Percentiles rank a stretch among this genome's conserved stretches.
Conservation (phyloP, 371 early-diverging fungal species). For the Dinochytrium kinnereticum region DNA sequence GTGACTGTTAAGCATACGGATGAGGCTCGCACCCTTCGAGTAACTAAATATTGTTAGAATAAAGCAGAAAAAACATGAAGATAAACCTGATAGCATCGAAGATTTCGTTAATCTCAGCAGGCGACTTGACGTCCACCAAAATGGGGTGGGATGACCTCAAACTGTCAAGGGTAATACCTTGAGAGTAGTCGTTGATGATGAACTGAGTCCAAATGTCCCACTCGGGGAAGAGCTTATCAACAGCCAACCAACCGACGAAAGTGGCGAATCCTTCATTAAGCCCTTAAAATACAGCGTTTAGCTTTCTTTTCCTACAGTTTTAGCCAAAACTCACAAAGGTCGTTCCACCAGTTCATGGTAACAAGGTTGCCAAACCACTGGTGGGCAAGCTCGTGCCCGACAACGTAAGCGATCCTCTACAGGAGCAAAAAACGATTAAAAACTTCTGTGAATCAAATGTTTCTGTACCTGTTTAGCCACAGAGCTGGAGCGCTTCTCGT, state of each 20-base stretch:
- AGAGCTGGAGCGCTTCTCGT: constrained; percentile 66
- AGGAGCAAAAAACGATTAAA: too few relatives aligned
- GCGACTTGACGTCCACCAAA: constrained; percentile 82
- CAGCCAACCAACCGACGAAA: constrained; percentile 85
- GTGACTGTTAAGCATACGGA: constrained; percentile 89
- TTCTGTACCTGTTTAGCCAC: constrained; percentile 67
- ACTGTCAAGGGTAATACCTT: constrained; percentile 78
- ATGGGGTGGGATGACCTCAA: constrained; percentile 90
- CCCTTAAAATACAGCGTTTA: constrained; percentile 47
- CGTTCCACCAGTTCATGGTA: constrained; percentile 66
- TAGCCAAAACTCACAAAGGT: constrained; percentile 1
- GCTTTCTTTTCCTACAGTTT: too few relatives aligned
- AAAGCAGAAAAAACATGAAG: neutral
- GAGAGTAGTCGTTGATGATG: constrained; percentile 70
- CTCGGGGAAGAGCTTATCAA: constrained; percentile 76
- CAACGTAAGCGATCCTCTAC: constrained; percentile 76
- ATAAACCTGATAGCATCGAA: constrained; percentile 69
- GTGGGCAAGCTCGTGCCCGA: constrained; percentile 94
- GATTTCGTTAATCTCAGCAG: constrained; percentile 56
- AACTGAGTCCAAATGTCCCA: constrained; percentile 84
- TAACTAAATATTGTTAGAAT: constrained; percentile 51
- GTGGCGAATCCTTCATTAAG: constrained; percentile 98
- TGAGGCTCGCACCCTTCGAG: constrained; percentile 91
- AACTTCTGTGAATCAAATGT: too few relatives aligned
- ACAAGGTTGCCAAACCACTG: constrained; percentile 98